Conservation (phyloP, 2,329 filamentous ascomycete species). For the Tolypocladium nubicola region DNA sequence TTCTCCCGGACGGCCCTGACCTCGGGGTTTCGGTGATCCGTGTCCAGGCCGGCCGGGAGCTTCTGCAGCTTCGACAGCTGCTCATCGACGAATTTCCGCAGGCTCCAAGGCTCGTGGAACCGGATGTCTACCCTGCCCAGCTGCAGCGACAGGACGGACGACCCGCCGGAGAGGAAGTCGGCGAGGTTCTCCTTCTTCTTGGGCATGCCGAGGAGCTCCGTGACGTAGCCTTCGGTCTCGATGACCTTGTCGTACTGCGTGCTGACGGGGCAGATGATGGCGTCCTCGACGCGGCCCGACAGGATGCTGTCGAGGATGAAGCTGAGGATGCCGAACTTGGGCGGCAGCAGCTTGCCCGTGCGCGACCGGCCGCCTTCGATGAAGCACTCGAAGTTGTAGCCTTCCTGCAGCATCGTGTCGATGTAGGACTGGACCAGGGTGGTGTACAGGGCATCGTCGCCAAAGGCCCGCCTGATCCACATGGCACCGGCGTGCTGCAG, state of each 20-base stretch:
- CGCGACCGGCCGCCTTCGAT: constrained; percentile 90
- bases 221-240: constrained; percentile 94
- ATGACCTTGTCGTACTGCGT: constrained; percentile 99
- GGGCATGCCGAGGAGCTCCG: constrained; percentile 82
- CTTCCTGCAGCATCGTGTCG: constrained; percentile 79
- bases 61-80: constrained; percentile 50
- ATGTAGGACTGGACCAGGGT: constrained; percentile 95
- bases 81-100: constrained; percentile 69
- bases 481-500: constrained; percentile 94
- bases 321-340: constrained; percentile 89
- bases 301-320: constrained; percentile 87
- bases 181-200: constrained; percentile 92
- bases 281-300: constrained; percentile 78
- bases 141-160: constrained; percentile 78
- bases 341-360: constrained; percentile 85
- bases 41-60: constrained; percentile 29
- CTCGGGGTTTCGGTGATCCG: constrained; percentile 35
- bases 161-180: constrained; percentile 76
- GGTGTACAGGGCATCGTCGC: constrained; percentile 80
- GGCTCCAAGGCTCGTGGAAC: constrained; percentile 93
- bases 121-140: constrained; percentile 88
- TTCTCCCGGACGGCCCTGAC: constrained; percentile 52
- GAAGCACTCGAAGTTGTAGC: constrained; percentile 94
- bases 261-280: constrained; percentile 88
- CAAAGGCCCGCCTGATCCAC: constrained; percentile 91